Conservation (phyloP, 2,329 filamentous ascomycete genomes). For the Byssothecium circinans region DNA sequence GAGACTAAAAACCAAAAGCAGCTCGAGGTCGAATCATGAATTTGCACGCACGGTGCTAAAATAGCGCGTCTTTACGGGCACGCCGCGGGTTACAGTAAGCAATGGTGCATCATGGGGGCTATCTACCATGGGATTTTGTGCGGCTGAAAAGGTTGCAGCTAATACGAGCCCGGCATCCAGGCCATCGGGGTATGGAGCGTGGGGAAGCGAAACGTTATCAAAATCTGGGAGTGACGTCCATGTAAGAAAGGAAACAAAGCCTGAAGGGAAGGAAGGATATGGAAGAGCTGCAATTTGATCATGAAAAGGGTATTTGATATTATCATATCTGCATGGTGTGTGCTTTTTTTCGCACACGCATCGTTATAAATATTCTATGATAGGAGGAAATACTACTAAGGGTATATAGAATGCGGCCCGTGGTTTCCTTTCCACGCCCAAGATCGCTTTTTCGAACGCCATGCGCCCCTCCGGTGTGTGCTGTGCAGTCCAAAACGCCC, state of each 20-base stretch:
- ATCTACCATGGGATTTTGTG: too few species aligned
- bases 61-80: too few species aligned
- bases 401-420: conserved; percentile 1
- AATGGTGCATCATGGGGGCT: too few species aligned
- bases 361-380: background rate
- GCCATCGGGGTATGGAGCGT: background rate
- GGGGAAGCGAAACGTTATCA: background rate
- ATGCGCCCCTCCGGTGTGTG: background rate
- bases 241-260: background rate
- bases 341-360: background rate
- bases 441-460: background rate
- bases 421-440: background rate
- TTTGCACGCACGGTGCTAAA: too few species aligned
- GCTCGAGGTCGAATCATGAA: too few species aligned
- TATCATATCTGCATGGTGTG: too few species aligned
- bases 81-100: too few species aligned
- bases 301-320: background rate
- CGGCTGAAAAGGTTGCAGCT: too few species aligned
- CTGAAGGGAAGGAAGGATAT: background rate
- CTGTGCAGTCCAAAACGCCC: background rate
- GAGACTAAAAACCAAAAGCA: too few species aligned
- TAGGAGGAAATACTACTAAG: background rate
- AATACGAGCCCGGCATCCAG: too few species aligned
- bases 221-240: background rate
- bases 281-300: background rate